Evolutionary conservation across 176 grass and related monocot species (phyloP).

Genomic region (Zoysia japonica): DNA sequence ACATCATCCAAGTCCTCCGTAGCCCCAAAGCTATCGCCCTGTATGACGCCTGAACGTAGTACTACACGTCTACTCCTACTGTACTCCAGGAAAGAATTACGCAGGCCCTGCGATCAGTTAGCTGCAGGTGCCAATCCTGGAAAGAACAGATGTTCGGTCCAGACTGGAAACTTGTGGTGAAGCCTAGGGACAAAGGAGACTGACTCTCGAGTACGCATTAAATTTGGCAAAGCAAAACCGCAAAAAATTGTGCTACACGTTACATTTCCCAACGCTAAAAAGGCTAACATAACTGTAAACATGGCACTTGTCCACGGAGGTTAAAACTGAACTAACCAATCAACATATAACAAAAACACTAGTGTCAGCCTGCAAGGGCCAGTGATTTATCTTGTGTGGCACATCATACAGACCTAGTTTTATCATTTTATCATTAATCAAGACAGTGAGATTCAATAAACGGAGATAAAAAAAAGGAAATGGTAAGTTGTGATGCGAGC

Average conservation of each 20-base stretch:
- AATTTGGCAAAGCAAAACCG: constrained; percentile 14
- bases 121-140: not conserved
- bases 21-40: too few relatives aligned
- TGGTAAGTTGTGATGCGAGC: not conserved
- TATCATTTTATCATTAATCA: not conserved
- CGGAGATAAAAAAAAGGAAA: not conserved
- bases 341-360: not conserved
- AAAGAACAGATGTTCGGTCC: not conserved
- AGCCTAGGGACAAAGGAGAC: not conserved
- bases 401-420: not conserved
- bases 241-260: not conserved
- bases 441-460: not conserved
- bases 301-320: not conserved
- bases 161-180: not conserved
- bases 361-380: not conserved
- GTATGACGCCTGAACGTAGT: too few relatives aligned
- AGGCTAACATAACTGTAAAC: not conserved
- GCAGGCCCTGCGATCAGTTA: not conserved
- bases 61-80: not conserved
- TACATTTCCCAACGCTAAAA: not conserved
- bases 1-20: too few relatives aligned
- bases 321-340: not conserved
- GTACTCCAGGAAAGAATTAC: not conserved
- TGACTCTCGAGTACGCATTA: not conserved
- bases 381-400: not conserved